Evolutionary conservation across 2,329 filamentous ascomycete species (phyloP), one percentile per base, ranked within the genome.

Genomic region (Thielaviopsis ethacetica): DNA sequence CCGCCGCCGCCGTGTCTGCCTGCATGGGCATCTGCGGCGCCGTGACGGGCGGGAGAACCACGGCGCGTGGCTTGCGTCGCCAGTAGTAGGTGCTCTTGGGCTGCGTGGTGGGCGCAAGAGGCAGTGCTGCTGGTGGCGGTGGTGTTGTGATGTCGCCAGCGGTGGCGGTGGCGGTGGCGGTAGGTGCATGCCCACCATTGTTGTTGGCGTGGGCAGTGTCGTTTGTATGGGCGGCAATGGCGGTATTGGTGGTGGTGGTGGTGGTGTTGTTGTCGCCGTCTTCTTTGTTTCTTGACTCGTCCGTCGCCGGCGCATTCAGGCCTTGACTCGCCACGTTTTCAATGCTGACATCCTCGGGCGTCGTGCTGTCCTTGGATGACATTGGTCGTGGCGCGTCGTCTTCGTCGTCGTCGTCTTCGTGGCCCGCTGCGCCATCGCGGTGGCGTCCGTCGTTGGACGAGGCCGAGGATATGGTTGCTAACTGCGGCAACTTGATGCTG

Each of bases 261-360:
- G 54, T 30, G 38, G 22, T 19, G 41, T 10, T 17, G 19, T 15
- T 4, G 53, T 2, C 4, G 54, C 15, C 22, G 12, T 21, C 26
- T 17, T 26, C 10, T 38, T 47, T 44, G 5, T 17, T 17, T 34
- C 15, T 30, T 27, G 24, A 27, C 1, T 82, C 81, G 5, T 79
- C 17, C 76, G 12, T 80, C 78, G 22, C 70, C 84, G 19, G 30
- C 10, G 10, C 30, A 34, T 34, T 10, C 10, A 34, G 7, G 7
- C 10, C 30, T 34, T 12, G 6, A 34, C 4, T 73, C 75, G 30
- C 68, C 72, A 51, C 75, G 77, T 56, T 56, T 71, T 56, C 54
- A 22, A 44, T 44, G 38, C 38, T 7, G 3, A 44, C 7, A 44
- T 44, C 38, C 15, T 44, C 7, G 38, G 38, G 38, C 7, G 15